These are phyloP conservation scores for Platanus orientalis DNA, from an alignment of 164 flowering plant species.

Conservation along the genomic window DNA sequence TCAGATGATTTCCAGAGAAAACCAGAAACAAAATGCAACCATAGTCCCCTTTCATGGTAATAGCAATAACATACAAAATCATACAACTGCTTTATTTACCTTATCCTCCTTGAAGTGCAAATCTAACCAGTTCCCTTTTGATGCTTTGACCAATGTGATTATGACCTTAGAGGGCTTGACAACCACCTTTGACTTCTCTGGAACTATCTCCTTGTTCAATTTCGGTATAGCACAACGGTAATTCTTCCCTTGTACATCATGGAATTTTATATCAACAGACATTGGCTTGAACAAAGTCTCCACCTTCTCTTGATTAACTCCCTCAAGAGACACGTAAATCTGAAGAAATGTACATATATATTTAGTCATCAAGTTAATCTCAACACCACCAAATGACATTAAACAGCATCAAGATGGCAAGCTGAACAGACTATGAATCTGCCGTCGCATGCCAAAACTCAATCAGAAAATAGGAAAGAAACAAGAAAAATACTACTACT, in stretches of 20 bases:
- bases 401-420: neutral
- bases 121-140: slow-evolving; percentile 87
- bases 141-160: slow-evolving; percentile 70
- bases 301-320: slow-evolving; percentile 78
- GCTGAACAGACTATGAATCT: neutral
- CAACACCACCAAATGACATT: neutral
- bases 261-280: slow-evolving; percentile 74
- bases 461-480: neutral
- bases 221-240: slow-evolving; percentile 75
- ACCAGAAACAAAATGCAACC: neutral
- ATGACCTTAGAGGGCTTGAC: slow-evolving; percentile 77
- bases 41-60: no score
- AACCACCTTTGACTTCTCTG: slow-evolving; percentile 71
- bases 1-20: neutral
- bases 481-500: no score
- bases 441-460: neutral
- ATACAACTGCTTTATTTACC: slow-evolving; percentile 32
- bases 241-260: slow-evolving; percentile 86
- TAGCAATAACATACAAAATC: neutral
- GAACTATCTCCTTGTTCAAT: slow-evolving; percentile 66
- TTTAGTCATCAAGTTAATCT: neutral
- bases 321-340: slow-evolving; percentile 73
- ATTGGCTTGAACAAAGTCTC: slow-evolving; percentile 60
- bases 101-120: slow-evolving; percentile 87
- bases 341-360: slow-evolving; percentile 13